Percentiles rank a stretch among this genome's conserved stretches.
phyloP scores from a whole-genome alignment of 768 basidiomycete genomes.

The Kwoniella botswanensis region DNA sequence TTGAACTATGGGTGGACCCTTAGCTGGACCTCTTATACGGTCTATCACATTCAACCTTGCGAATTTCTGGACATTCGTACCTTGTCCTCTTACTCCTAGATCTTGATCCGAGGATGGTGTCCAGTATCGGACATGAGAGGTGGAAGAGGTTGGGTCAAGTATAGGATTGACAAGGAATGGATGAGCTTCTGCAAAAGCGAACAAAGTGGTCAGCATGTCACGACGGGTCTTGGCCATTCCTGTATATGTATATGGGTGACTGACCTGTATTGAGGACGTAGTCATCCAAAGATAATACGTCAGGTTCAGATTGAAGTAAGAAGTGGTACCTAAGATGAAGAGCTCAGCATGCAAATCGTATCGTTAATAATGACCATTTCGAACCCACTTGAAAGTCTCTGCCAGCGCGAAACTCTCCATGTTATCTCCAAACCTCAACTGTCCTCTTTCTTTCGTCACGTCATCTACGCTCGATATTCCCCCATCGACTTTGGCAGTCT shows the following conservation, averaged over 20 bases:
- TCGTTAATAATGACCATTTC: too few species aligned
- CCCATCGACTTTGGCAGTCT: slow-evolving; percentile 42
- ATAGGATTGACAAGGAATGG: slow-evolving; percentile 50
- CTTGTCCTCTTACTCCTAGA: slow-evolving; percentile 49
- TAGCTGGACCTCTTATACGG: not conserved
- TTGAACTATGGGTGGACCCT: not conserved
- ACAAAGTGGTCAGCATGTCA: not conserved
- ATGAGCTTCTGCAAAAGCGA: slow-evolving; percentile 52
- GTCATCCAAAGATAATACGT: slow-evolving; percentile 56
- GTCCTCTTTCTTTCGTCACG: slow-evolving; percentile 40
- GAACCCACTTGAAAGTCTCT: slow-evolving; percentile 58
- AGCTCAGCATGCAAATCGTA: too few species aligned
- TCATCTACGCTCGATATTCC: slow-evolving; percentile 57
- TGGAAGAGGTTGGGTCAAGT: slow-evolving; percentile 26
- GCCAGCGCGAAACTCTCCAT: slow-evolving; percentile 60
- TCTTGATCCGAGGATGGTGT: slow-evolving; percentile 16
- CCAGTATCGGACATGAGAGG: slow-evolving; percentile 39
- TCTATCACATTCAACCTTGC: slow-evolving; percentile 28
- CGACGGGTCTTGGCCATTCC: too few species aligned
- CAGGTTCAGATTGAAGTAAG: slow-evolving; percentile 55
- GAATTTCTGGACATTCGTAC: slow-evolving; percentile 53
- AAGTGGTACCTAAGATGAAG: slow-evolving; percentile 51
- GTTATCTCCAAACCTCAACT: slow-evolving; percentile 36
- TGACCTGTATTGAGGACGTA: slow-evolving; percentile 58
- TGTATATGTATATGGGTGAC: slow-evolving; percentile 9